Evolutionary conservation across 768 basidiomycete species (phyloP), one percentile per base, ranked within the genome.

Genomic region (Rhizopogon vulgaris): DNA sequence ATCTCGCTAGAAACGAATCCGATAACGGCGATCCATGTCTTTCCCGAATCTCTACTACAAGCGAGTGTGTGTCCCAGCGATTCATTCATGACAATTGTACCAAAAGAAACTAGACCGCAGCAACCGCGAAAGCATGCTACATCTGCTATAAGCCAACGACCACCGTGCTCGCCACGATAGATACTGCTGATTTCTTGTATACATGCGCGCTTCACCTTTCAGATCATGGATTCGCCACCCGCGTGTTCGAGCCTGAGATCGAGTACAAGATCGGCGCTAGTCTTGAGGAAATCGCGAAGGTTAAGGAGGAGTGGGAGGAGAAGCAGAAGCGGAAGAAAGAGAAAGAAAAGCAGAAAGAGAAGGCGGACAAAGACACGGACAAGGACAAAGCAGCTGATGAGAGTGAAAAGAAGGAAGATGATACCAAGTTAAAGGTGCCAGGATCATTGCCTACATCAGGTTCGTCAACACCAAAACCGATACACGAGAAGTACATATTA

Each of bases 41-140:
- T 87, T 90, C 71, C 75, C 76, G 30, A 95, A 96, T 66, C 62
- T 91, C 40, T 96, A 94, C 71, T 94, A 92, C 72, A 90, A 90
- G 69, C 82, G 92, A 60, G 91, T 92, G 67, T 92, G 67, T 74
- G 82, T 75, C 24, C 25, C 32, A 42, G 4, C 24, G 10, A 5
- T 45, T 17, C 48, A 50, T 56, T 49, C 18, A 52, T 37, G 48
- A 41, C 46, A 25, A 39, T 39, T 45, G 15, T 22, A 32, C 36
- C 14, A 24, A 38, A 34, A 49, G 45, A 39, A 48, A 41, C 18
- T 64, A 94, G 91, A 82, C 84, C 39, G 82, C 84, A 49, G 91
- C 77, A 30, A 93, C 92, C 1, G 71, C 85, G 7, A 85, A 82
- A 66, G 76, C 86, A 15, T 96, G 90, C 62, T 90, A 76, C 66